Evolutionary conservation across 768 basidiomycete genomes (phyloP).

Genomic region (Mrakia hoshinonis): DNA sequence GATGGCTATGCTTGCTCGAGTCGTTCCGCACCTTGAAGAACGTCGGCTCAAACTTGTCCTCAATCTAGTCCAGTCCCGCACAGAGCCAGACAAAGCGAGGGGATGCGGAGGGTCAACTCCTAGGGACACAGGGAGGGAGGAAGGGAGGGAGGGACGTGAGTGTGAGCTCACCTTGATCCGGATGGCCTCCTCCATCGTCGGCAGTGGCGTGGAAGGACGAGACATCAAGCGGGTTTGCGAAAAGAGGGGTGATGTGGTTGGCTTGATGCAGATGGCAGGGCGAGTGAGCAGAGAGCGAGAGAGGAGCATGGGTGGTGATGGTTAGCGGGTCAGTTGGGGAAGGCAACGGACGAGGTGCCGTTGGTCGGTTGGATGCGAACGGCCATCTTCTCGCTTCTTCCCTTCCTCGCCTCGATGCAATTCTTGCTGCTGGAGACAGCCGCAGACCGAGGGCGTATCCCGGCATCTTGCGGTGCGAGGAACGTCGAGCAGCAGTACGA

Average conservation of each 20-base stretch:
- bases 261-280: not conserved
- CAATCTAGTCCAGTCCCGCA: constrained; percentile 35
- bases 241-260: not conserved
- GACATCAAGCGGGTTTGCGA: not conserved
- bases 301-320: not conserved
- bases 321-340: not conserved
- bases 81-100: not conserved
- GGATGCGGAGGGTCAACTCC: not conserved
- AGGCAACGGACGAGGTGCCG: not conserved
- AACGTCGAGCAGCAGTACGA: no score
- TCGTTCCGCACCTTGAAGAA: constrained; percentile 43
- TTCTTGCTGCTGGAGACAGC: no score
- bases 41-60: constrained; percentile 38
- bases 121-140: not conserved
- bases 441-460: no score
- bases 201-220: not conserved
- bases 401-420: not conserved
- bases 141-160: not conserved
- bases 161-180: constrained; percentile 6
- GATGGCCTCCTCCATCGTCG: not conserved
- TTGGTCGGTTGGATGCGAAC: not conserved
- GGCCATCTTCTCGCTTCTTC: not conserved
- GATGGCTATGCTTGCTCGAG: constrained; percentile 41
- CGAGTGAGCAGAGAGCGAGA: not conserved
- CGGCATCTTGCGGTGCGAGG: no score